Percentiles rank a stretch among this genome's conserved stretches.
phyloP scores from a whole-genome alignment of 2,329 filamentous ascomycete species.

The Lasiodiplodia sp. region DNA sequence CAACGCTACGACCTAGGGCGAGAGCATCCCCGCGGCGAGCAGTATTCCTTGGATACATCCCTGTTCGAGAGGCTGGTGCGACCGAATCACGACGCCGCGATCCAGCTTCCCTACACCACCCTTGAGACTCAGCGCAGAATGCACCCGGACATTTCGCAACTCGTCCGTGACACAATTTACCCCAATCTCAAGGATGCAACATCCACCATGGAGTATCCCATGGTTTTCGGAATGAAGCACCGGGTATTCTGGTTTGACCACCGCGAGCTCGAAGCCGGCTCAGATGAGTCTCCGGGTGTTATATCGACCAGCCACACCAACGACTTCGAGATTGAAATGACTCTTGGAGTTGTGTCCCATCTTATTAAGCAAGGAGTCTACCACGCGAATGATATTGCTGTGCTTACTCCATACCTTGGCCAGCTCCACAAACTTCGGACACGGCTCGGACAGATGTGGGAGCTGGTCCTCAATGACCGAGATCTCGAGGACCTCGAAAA shows the following conservation, averaged over 20 bases:
- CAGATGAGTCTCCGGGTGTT: neutral
- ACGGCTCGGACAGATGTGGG: conserved; percentile 58
- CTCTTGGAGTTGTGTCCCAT: conserved; percentile 67
- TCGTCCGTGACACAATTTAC: conserved; percentile 67
- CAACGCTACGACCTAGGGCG: conserved; percentile 63
- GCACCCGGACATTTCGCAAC: conserved; percentile 66
- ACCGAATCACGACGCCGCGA: conserved; percentile 20
- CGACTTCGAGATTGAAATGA: conserved; percentile 69
- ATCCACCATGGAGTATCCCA: conserved; percentile 48
- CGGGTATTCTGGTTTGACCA: conserved; percentile 71
- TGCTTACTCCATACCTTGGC: conserved; percentile 71
- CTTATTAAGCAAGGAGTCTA: conserved; percentile 71
- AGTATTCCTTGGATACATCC: conserved; percentile 65
- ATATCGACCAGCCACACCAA: conserved; percentile 61
- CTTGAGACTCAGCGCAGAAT: conserved; percentile 70
- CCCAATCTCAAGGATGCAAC: conserved; percentile 61
- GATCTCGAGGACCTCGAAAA: conserved; percentile 63
- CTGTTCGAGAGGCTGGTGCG: conserved; percentile 66
- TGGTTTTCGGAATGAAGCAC: conserved; percentile 61
- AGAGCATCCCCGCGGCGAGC: conserved; percentile 57
- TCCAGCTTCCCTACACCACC: conserved; percentile 31
- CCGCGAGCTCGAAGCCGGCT: conserved; percentile 51
- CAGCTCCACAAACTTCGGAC: conserved; percentile 63
- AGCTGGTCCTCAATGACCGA: conserved; percentile 68
- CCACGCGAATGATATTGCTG: conserved; percentile 67